Evolutionary conservation across 2,329 filamentous ascomycete genomes (phyloP).

Genomic region (Xenoacremonium recifei): DNA sequence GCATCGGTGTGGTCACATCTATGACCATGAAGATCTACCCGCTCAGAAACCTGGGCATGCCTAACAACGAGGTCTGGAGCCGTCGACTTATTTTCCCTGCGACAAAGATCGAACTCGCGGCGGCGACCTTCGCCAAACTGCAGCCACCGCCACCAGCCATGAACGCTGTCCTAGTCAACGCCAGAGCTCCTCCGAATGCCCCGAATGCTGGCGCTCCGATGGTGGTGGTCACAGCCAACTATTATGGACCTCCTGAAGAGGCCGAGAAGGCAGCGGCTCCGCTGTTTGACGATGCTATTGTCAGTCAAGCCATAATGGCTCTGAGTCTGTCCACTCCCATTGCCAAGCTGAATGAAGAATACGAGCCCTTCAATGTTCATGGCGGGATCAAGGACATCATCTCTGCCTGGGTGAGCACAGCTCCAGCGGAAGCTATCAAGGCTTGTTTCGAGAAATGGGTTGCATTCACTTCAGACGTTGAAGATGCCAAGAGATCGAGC

Average conservation of each 20-base stretch:
- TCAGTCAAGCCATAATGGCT: conserved; percentile 17
- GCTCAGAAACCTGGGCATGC: conserved; percentile 24
- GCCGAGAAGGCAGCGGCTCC: conserved; percentile 20
- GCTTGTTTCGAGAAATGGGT: conserved; percentile 22
- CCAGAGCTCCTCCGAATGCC: conserved; percentile 28
- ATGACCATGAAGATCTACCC: conserved; percentile 23
- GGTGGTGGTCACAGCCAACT: conserved; percentile 21
- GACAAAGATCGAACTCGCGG: conserved; percentile 16
- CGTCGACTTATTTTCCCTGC: conserved; percentile 29
- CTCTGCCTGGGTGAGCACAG: conserved; percentile 17
- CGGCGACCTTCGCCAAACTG: conserved; percentile 21
- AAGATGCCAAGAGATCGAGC: conserved; percentile 12
- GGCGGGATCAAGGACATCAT: conserved; percentile 30
- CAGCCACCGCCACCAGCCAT: conserved; percentile 11
- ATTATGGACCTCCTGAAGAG: conserved; percentile 21
- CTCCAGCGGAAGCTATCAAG: conserved; percentile 15
- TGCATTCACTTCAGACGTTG: conserved; percentile 15
- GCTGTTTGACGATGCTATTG: conserved; percentile 15
- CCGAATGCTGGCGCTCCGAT: conserved; percentile 29
- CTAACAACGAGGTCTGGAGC: conserved; percentile 30
- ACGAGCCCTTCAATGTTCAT: conserved; percentile 22
- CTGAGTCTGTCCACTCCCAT: conserved; percentile 22
- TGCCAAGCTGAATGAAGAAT: conserved; percentile 18
- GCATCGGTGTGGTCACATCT: conserved; percentile 31
- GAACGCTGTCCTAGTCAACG: conserved; percentile 21